Conservation (phyloP, 2,329 filamentous ascomycete species). For the Pleoardoris graminearum region DNA sequence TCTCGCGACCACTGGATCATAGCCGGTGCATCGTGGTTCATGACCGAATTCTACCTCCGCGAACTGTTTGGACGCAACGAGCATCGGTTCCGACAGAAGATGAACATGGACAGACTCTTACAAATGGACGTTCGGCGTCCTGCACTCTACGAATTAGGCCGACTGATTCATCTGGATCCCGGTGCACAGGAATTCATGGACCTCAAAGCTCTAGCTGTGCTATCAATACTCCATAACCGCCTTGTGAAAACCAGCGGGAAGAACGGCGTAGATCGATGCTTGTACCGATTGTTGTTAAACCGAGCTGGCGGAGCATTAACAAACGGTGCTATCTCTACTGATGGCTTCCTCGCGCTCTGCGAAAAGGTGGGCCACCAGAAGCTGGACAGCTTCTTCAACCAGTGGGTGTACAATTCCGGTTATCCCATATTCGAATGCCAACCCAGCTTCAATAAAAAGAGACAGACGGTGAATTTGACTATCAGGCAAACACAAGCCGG, state of each 20-base stretch:
- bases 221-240: slow-evolving; percentile 91
- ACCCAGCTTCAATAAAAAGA: slow-evolving; percentile 96
- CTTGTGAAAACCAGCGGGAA: slow-evolving; percentile 87
- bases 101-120: slow-evolving; percentile 78
- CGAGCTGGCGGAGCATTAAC: slow-evolving; percentile 79
- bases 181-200: slow-evolving; percentile 90
- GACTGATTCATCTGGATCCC: slow-evolving; percentile 74
- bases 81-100: slow-evolving; percentile 87
- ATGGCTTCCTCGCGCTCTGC: slow-evolving; percentile 78
- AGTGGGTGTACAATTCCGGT: slow-evolving; percentile 88
- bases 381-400: slow-evolving; percentile 87
- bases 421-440: slow-evolving; percentile 86
- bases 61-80: slow-evolving; percentile 92
- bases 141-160: slow-evolving; percentile 78
- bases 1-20: slow-evolving; percentile 85
- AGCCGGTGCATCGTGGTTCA: slow-evolving; percentile 88
- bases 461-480: slow-evolving; percentile 88
- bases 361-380: slow-evolving; percentile 88
- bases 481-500: slow-evolving; percentile 66
- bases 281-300: slow-evolving; percentile 82
- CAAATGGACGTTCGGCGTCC: slow-evolving; percentile 81
- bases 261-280: slow-evolving; percentile 79
- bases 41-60: slow-evolving; percentile 91
- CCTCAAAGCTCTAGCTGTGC: slow-evolving; percentile 84
- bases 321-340: slow-evolving; percentile 71